These are phyloP conservation scores for Balakata baccata DNA, from an alignment of 345 rosid genomes.

Conservation along the genomic window DNA sequence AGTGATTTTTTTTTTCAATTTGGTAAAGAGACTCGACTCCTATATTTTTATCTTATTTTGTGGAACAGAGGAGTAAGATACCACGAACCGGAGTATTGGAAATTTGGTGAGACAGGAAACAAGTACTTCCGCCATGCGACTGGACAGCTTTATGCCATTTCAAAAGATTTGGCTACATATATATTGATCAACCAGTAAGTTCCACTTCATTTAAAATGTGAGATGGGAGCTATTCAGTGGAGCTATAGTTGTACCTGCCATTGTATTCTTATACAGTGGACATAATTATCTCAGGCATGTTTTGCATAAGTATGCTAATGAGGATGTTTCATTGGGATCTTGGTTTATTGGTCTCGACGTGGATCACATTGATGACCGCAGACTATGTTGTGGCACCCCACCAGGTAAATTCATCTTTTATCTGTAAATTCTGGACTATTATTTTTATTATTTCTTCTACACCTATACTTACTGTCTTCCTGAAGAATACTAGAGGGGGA, in stretches of 20 bases:
- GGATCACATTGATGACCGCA: conserved; percentile 86
- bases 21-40: background rate
- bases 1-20: conserved; percentile 3
- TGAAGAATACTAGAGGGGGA: conserved; percentile 15
- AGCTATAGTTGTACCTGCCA: background rate
- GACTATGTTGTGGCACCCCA: conserved; percentile 96
- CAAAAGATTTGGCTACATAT: conserved; percentile 88
- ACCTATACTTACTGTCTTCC: background rate
- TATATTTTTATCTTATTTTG: conserved; percentile 4
- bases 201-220: conserved; percentile 11
- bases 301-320: conserved; percentile 91
- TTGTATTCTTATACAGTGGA: conserved; percentile 5
- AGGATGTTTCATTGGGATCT: conserved; percentile 93
- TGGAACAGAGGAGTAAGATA: conserved; percentile 86
- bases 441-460: background rate
- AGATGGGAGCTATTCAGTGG: conserved; percentile 4
- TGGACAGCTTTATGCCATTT: conserved; percentile 91
- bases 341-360: conserved; percentile 98
- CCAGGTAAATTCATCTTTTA: conserved; percentile 55
- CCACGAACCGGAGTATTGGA: conserved; percentile 97
- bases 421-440: background rate
- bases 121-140: conserved; percentile 97
- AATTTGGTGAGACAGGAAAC: conserved; percentile 90
- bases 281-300: conserved; percentile 60
- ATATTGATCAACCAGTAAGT: conserved; percentile 93